phyloP scores from a whole-genome alignment of 495 filamentous ascomycete species.

The Penicillium pancosmium region DNA sequence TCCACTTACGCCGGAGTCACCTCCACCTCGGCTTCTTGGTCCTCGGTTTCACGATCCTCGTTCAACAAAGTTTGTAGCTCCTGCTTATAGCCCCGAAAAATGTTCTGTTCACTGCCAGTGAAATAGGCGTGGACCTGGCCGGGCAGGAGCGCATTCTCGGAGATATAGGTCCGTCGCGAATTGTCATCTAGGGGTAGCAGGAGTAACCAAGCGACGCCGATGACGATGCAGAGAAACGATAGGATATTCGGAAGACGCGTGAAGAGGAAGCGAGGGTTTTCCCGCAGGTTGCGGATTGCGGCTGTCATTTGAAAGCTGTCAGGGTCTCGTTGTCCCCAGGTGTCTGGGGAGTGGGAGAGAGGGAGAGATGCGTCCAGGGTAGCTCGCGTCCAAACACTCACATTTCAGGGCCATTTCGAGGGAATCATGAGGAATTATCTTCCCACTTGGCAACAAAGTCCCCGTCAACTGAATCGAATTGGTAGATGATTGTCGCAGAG shows the following conservation, averaged over 20 bases:
- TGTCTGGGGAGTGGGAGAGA: slow-evolving; percentile 15
- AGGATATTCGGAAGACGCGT: slow-evolving; percentile 50
- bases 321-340: slow-evolving; percentile 18
- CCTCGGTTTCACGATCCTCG: slow-evolving; percentile 19
- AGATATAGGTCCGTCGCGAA: slow-evolving; percentile 92
- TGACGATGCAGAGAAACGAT: slow-evolving; percentile 81
- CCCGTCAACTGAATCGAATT: slow-evolving; percentile 16
- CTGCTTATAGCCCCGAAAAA: slow-evolving; percentile 89
- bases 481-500: slow-evolving; percentile 8
- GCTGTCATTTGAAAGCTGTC: slow-evolving; percentile 33
- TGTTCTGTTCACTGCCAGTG: slow-evolving; percentile 89
- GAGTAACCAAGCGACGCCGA: slow-evolving; percentile 90
- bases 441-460: slow-evolving; percentile 21
- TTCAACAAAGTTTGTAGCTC: slow-evolving; percentile 64
- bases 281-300: slow-evolving; percentile 48
- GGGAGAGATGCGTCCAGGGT: background rate
- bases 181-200: slow-evolving; percentile 92
- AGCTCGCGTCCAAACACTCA: slow-evolving; percentile 25
- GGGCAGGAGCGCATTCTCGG: slow-evolving; percentile 93
- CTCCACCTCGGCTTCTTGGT: slow-evolving; percentile 25
- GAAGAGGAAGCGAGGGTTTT: slow-evolving; percentile 44
- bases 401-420: slow-evolving; percentile 46
- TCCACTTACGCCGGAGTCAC: slow-evolving; percentile 50
- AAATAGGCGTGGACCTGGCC: slow-evolving; percentile 99
- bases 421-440: slow-evolving; percentile 25